Evolutionary conservation across 1,284 basidiomycete genomes (phyloP).

Genomic region (Ustilago cynodontis): DNA sequence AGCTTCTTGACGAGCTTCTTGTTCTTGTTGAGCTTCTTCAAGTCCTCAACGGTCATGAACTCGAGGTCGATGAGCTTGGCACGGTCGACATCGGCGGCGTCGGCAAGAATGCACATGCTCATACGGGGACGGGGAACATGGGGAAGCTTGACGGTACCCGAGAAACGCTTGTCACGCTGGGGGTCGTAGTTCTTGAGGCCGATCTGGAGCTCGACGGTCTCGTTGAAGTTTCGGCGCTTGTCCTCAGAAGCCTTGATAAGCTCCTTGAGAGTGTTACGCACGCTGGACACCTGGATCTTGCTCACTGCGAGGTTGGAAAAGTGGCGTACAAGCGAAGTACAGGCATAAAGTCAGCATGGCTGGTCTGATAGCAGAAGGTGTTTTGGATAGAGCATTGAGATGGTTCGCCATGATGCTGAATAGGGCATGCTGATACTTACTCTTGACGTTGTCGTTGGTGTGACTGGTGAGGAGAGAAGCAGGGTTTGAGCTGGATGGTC

Average conservation of each 20-base stretch:
- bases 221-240: constrained; percentile 69
- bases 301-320: constrained; percentile 30
- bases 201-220: constrained; percentile 70
- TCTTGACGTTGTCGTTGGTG: constrained; percentile 34
- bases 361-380: background rate
- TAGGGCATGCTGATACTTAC: constrained; percentile 3
- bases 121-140: constrained; percentile 97
- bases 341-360: background rate
- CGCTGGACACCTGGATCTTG: constrained; percentile 68
- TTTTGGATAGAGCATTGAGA: background rate
- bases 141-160: constrained; percentile 79
- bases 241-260: constrained; percentile 67
- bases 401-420: background rate
- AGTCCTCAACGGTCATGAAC: constrained; percentile 97
- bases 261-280: constrained; percentile 67
- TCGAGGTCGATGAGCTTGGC: constrained; percentile 97
- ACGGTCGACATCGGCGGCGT: constrained; percentile 98
- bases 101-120: constrained; percentile 99
- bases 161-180: constrained; percentile 71
- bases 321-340: background rate
- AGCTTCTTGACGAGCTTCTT: constrained; percentile 99
- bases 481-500: background rate
- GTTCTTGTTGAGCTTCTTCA: constrained; percentile 99
- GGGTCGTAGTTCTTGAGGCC: constrained; percentile 71
- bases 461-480: constrained; percentile 34